phyloP scores from a whole-genome alignment of 2,329 filamentous ascomycete species.

The Ophioceras dolichostomum region DNA sequence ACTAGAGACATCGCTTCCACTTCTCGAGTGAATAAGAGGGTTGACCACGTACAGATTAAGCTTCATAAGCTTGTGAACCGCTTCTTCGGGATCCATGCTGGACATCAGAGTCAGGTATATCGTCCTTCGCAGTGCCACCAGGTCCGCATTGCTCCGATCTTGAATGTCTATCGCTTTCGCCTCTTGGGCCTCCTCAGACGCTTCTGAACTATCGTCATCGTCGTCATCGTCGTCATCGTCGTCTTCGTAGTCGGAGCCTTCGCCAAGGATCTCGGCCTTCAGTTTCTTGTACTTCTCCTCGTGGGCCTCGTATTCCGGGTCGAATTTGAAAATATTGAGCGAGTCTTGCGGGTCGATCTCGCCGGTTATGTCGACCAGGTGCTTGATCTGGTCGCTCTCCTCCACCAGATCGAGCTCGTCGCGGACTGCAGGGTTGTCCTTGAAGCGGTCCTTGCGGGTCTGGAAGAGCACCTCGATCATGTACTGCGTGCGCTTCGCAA shows the following conservation, averaged over 20 bases:
- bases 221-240: conserved; percentile 40
- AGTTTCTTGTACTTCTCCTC: conserved; percentile 83
- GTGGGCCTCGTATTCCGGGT: conserved; percentile 78
- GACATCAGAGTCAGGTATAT: conserved; percentile 85
- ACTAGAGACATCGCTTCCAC: too few relatives aligned
- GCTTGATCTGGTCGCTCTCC: conserved; percentile 96
- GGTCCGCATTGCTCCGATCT: conserved; percentile 90
- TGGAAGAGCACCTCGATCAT: conserved; percentile 98
- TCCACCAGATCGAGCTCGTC: conserved; percentile 93
- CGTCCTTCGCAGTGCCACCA: conserved; percentile 83
- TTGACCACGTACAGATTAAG: conserved; percentile 50
- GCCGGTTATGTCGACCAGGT: conserved; percentile 61
- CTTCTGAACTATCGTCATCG: conserved; percentile 50
- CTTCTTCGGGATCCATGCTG: conserved; percentile 91
- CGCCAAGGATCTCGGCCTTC: conserved; percentile 87
- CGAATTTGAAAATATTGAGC: conserved; percentile 92
- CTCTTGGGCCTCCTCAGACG: conserved; percentile 63
- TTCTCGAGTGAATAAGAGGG: too few relatives aligned
- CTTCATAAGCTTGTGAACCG: conserved; percentile 93
- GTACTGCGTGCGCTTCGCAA: conserved; percentile 97
- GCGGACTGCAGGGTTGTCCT: conserved; percentile 81
- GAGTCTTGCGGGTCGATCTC: conserved; percentile 75
- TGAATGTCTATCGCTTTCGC: conserved; percentile 88
- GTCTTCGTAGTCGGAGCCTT: conserved; percentile 68
- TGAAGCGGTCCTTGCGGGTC: conserved; percentile 90